Conservation (phyloP, 164 flowering plant species). For the Kingdonia uniflora region DNA sequence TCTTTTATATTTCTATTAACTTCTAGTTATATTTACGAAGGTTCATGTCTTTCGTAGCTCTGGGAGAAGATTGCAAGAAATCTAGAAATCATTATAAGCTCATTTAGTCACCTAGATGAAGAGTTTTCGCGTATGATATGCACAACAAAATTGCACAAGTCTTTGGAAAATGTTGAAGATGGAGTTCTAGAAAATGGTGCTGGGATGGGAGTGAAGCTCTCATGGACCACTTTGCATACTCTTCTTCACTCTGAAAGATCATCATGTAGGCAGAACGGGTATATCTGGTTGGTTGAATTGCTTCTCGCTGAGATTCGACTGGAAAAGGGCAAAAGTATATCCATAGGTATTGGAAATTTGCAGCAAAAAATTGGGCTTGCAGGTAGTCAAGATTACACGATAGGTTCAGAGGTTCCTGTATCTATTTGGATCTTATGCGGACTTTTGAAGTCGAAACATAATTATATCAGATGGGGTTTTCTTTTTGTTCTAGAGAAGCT, state of each 20-base stretch:
- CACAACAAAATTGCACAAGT: slow-evolving; percentile 60
- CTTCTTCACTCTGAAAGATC: slow-evolving; percentile 88
- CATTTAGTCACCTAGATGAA: slow-evolving; percentile 64
- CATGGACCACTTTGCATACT: slow-evolving; percentile 94
- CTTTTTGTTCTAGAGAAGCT: slow-evolving; percentile 82
- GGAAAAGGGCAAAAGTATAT: slow-evolving; percentile 33
- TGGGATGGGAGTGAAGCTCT: slow-evolving; percentile 36
- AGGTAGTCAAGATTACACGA: slow-evolving; percentile 48
- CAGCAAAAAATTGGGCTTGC: slow-evolving; percentile 51
- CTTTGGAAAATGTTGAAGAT: slow-evolving; percentile 38
- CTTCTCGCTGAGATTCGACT: slow-evolving; percentile 71
- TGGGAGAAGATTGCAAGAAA: slow-evolving; percentile 57
- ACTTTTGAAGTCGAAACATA: slow-evolving; percentile 78
- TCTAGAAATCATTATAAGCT: slow-evolving; percentile 52
- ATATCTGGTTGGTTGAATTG: slow-evolving; percentile 86
- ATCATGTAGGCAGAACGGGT: slow-evolving; percentile 77
- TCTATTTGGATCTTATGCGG: slow-evolving; percentile 81
- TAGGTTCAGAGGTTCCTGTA: slow-evolving; percentile 52
- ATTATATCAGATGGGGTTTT: slow-evolving; percentile 77
- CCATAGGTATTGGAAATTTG: slow-evolving; percentile 51
- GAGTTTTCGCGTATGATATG: slow-evolving; percentile 69
- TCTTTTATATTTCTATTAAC: no score
- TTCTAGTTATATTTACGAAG: no score
- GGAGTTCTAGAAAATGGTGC: slow-evolving; percentile 23
- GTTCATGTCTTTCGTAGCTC: slow-evolving; percentile 42